Evolutionary conservation across 2,329 filamentous ascomycete species (phyloP).

Genomic region (Aspergillus awamori): DNA sequence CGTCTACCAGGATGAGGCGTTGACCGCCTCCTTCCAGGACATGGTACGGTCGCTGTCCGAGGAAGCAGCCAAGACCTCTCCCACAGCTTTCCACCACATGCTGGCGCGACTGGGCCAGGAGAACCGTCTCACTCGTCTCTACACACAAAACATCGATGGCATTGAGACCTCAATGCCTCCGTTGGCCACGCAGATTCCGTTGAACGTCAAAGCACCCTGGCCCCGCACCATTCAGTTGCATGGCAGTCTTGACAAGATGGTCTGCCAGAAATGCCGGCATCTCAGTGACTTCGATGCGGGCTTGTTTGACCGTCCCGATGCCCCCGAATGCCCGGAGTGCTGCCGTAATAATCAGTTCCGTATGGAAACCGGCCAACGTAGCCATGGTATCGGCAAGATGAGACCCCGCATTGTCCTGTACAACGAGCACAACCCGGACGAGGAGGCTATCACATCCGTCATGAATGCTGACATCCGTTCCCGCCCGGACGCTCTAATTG

Average conservation of each 20-base stretch:
- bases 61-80: constrained; percentile 73
- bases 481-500: constrained; percentile 86
- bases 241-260: constrained; percentile 92
- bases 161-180: constrained; percentile 84
- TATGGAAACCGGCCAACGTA: constrained; percentile 79
- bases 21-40: constrained; percentile 88
- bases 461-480: constrained; percentile 82
- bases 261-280: constrained; percentile 87
- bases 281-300: constrained; percentile 75
- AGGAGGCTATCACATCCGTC: constrained; percentile 91
- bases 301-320: constrained; percentile 80
- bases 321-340: constrained; percentile 78
- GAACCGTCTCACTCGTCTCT: constrained; percentile 82
- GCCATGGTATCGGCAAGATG: constrained; percentile 87
- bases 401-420: constrained; percentile 94
- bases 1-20: constrained; percentile 88
- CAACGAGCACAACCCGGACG: constrained; percentile 95
- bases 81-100: constrained; percentile 90
- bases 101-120: constrained; percentile 87
- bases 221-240: constrained; percentile 91
- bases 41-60: constrained; percentile 91
- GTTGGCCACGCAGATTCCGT: constrained; percentile 76
- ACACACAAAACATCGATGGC: constrained; percentile 96
- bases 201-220: constrained; percentile 86
- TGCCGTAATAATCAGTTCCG: constrained; percentile 74